Evolutionary conservation across 176 grass and related monocot genomes (phyloP).

Genomic region (Cenchrus purpureus): DNA sequence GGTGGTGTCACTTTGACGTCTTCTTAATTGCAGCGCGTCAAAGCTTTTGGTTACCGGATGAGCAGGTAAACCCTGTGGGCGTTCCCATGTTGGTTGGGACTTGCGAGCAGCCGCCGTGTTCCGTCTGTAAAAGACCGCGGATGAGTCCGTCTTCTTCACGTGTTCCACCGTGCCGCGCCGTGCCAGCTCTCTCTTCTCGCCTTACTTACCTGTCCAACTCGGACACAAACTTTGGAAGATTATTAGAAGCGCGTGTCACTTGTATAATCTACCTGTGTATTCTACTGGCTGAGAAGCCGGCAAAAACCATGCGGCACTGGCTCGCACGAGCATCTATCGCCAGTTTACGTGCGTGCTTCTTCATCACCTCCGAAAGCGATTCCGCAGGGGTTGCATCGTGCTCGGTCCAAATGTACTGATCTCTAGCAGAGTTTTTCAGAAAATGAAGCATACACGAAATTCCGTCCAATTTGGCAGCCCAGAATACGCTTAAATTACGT

Average conservation of each 20-base stretch:
- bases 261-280: background rate
- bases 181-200: background rate
- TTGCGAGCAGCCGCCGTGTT: background rate
- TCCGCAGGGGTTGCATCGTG: background rate
- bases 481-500: background rate
- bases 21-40: background rate
- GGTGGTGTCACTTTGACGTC: background rate
- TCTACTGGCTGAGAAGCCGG: background rate
- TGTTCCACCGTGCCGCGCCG: background rate
- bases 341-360: conserved; percentile 10
- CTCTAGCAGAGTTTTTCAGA: background rate
- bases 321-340: background rate
- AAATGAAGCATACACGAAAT: background rate
- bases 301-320: conserved; percentile 5
- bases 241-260: background rate
- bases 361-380: background rate
- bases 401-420: background rate
- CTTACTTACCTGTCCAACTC: conserved; percentile 12
- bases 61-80: background rate
- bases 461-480: background rate
- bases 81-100: conserved; percentile 22
- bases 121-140: conserved; percentile 21
- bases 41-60: background rate
- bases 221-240: conserved; percentile 19
- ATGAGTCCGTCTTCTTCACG: conserved; percentile 50